Evolutionary conservation across 2,329 filamentous ascomycete species (phyloP), one percentile per base, ranked within the genome.

Genomic region (Neofusicoccum kwambonambiense): DNA sequence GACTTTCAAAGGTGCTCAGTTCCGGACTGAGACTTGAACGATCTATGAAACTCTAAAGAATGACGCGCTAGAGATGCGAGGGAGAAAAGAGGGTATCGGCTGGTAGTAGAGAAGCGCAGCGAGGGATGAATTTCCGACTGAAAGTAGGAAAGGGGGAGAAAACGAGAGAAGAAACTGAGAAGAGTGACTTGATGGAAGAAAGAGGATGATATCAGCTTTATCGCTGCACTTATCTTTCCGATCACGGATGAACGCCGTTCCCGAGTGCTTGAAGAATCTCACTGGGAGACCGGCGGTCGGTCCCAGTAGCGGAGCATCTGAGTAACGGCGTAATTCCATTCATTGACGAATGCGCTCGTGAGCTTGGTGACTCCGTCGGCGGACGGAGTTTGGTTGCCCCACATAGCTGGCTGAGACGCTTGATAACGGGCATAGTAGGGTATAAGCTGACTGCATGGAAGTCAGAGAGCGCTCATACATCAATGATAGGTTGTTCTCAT

Each of bases 281-380:
- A 62, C 5, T 47, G 42, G n/a, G 56, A 60, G 27, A 63, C 61
- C 3, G 89, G 89, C 4, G 87, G 79, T 1, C 77, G 77, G 9
- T 84, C 78, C 90, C 90, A 92, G 72, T 92, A 88, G 64, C 86
- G 78, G 66, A 92, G 77, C 87, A 92, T 87, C 64, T 84, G 85
- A 41, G 83, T 78, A 31, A 92, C 77, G 0, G 89, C 90, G 68
- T 80, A 79, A 35, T 80, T 85, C 90, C 90, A 92, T 74, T 92
- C 89, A 27, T 80, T 80, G 68, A 85, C 82, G 72, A 91, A 90
- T 62, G 86, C 89, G 41, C 78, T 80, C 1, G 87, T 81, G 37
- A 92, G 82, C 73, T 87, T 83, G 4, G 82, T 77, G 0, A 86
- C 80, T 65, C 89, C 84, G 1, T 85, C 83, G 1, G 79, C 72